Conservation (phyloP, 2,329 filamentous ascomycete species). For the Clonostachys rhizophaga region DNA sequence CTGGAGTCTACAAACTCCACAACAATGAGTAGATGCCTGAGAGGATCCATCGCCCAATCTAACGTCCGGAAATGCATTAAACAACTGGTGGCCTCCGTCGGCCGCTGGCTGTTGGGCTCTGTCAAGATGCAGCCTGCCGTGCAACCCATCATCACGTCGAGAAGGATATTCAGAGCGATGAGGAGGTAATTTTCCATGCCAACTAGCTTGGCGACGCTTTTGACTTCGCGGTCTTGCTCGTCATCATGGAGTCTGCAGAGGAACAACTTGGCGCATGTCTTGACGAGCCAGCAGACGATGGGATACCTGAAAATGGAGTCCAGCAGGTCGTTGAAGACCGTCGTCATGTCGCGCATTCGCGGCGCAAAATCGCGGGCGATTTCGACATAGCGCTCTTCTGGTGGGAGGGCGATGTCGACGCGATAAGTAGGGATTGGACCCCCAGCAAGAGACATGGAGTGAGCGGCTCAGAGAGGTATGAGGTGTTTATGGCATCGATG, state of each 20-base stretch:
- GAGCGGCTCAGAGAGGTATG: too few relatives aligned
- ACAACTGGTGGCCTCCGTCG: constrained; percentile 3
- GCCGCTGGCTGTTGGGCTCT: too few relatives aligned
- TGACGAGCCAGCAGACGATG: constrained; percentile 10
- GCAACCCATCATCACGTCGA: constrained; percentile 59
- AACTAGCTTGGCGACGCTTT: constrained; percentile 42
- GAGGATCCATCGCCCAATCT: background rate
- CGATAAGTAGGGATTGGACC: background rate
- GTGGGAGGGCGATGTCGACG: background rate
- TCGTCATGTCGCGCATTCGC: background rate
- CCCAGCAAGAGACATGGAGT: background rate
- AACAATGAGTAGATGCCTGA: background rate
- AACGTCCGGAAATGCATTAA: constrained; percentile 40
- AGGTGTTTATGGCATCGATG: too few relatives aligned
- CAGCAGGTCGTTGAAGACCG: background rate
- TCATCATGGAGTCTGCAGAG: constrained; percentile 41
- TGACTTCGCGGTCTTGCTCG: constrained; percentile 54
- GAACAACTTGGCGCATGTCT: constrained; percentile 33
- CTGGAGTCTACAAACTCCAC: constrained; percentile 15
- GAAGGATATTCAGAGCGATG: constrained; percentile 52
- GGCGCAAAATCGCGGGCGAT: background rate
- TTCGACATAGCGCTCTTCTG: background rate
- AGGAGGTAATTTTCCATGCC: constrained; percentile 51
- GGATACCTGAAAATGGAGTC: background rate
- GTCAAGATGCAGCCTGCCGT: constrained; percentile 42